A percentile compares a stretch with the other conserved stretches of the same genome.
Evolutionary conservation across 73 alveolate genomes (phyloP).

Genomic region (Tetrahymena malaccensis): DNA sequence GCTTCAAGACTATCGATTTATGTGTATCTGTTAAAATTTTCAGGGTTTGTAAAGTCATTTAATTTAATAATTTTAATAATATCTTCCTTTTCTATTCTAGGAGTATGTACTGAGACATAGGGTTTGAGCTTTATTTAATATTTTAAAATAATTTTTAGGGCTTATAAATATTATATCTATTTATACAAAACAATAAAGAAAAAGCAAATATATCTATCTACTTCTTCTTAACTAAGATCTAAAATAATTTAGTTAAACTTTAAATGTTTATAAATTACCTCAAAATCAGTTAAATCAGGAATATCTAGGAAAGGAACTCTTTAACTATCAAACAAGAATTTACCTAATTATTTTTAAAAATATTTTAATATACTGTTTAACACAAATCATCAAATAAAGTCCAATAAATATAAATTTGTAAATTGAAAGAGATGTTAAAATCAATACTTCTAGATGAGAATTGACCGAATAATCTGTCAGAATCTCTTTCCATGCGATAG

Average conservation of each 20-base stretch:
- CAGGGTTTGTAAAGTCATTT: constrained; percentile 18
- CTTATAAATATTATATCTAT: background rate
- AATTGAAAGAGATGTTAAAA: background rate
- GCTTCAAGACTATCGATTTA: background rate
- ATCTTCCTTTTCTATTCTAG: constrained; percentile 22
- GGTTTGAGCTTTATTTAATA: constrained; percentile 12
- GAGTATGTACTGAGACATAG: constrained; percentile 33
- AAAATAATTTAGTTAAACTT: background rate
- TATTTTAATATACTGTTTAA: too few relatives aligned
- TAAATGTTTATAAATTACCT: background rate
- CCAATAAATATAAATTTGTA: background rate
- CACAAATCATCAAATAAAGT: too few relatives aligned
- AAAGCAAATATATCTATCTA: background rate
- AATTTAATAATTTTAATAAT: background rate
- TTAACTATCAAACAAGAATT: constrained; percentile 12
- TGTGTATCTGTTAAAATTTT: constrained; percentile 9
- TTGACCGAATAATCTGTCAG: constrained; percentile 32
- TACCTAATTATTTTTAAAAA: background rate
- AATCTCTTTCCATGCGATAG: background rate
- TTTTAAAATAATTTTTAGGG: background rate
- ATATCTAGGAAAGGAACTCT: constrained; percentile 24
- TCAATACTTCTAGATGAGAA: constrained; percentile 20
- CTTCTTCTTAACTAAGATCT: background rate
- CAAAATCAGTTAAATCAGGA: constrained; percentile 35
- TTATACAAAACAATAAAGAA: background rate